Evolutionary conservation across 768 basidiomycete genomes (phyloP), one percentile per base, ranked within the genome.

Genomic region (Leucocoprinus sp.): DNA sequence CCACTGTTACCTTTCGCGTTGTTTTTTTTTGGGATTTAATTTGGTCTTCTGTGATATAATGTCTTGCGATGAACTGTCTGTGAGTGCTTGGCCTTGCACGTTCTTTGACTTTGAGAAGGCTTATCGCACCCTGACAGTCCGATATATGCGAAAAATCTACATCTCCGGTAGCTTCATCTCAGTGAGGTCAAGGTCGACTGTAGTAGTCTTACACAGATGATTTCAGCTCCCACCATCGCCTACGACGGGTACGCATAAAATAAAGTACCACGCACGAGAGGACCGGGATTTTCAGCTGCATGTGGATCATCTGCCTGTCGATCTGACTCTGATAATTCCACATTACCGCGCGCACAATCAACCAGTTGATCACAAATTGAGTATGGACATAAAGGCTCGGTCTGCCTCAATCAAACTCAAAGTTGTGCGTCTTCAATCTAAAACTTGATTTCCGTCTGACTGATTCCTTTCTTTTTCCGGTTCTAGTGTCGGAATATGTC

Each of bases 311-410:
- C 60, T 66, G 26, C 63, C 78, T 8, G 65, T 86, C 48, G 82
- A 88, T 55, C 56, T 84, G 42, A 76, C 80, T 18, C 74, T 89
- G 38, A 72, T 77, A 18, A 67, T 89, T 37, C 86, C 86, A 1
- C 86, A 88, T 56, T 86, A 86, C 56, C 84, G 86, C 33, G 84
- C 86, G 8, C 75, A 76, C 28, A 66, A 76, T 52, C 84, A 88
- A 55, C 85, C 86, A 0, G 60, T 82, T 22, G 74, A 79, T 31
- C 79, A 87, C 60, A 80, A 82, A 31, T 68, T 88, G 67, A 72
- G 73, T 57, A 82, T 88, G 78, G 76, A 77, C 57, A 59, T 86
- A 48, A 70, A 70, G 35, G 72, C 69, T 48, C 65, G 75, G 9
- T 58, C 64, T 3, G 67, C 67, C 12, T 71, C 78, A 5, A 70